Base-by-base conservation (phyloP, 352 stramenopile genomes). In the Blastocystis hominis region DNA sequence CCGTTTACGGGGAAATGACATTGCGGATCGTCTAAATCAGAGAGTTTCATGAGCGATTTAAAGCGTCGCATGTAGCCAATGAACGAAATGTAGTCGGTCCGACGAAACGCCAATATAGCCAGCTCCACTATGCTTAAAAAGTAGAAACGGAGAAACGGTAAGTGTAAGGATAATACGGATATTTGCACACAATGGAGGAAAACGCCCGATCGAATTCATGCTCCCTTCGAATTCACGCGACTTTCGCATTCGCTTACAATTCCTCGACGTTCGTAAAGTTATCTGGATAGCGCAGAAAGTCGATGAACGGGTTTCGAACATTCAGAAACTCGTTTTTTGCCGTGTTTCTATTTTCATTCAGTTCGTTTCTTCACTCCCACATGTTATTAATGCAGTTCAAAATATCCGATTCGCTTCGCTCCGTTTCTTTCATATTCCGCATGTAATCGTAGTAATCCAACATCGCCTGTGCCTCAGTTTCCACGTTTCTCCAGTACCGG, bases 321-420 rank as follows among this genome's bases (percentile, higher is more conserved):
- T 64, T 15, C 55, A 84, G 50, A 15, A 66, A 84, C 50, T 68
- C 72, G 3, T 69, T 84, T 53, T 84, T 84, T 24, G 72, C 72
- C 20, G 34, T 55, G 15, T 69, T 84, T 13, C 72, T 66, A 30
- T 24, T 30, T 30, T 30, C 15, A 34, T 47, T 44, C 5, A 47
- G 17, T 6, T 20, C 40, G 17, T 47, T 44, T 38, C n/a, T 34
- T 20, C 15, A 3, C 3, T 0, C 17, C 13, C 46, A 84, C 72
- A 84, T 36, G 46, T 84, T 54, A 9, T 47, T 34, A 2, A 68
- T 44, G 56, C 72, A 84, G 46, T 47, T 42, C 9, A n/a, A 9
- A 17, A 84, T 66, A 17, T 84, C 72, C 6, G 72, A 66, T 9
- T 30, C 20, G 55, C 38, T 84, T 15, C 72, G 46, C 13, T 84